Evolutionary conservation across 202 grass and related monocot genomes (phyloP).

Genomic region (Zizania palustris): DNA sequence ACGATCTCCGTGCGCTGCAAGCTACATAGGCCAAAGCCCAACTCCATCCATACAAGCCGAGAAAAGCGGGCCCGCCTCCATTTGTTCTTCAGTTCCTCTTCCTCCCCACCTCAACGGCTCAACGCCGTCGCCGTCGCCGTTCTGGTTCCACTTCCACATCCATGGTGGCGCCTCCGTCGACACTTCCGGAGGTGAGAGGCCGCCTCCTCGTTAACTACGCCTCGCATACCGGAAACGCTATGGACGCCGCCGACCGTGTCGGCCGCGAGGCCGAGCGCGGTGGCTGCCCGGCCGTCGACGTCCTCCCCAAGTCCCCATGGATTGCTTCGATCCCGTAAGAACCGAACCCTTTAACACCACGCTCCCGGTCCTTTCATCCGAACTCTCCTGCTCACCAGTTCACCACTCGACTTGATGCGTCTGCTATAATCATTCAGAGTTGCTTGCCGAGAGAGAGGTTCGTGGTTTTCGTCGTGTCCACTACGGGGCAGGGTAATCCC

Average conservation of each 20-base stretch:
- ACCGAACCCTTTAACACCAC: not conserved
- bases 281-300: slow-evolving; percentile 69
- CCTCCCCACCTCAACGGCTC: not conserved
- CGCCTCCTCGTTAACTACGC: slow-evolving; percentile 77
- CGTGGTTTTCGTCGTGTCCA: slow-evolving; percentile 85
- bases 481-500: slow-evolving; percentile 83
- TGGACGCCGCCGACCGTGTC: slow-evolving; percentile 73
- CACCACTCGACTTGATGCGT: not conserved
- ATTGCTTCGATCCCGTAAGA: slow-evolving; percentile 67
- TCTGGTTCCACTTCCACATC: slow-evolving; percentile 7
- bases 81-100: too few species aligned
- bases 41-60: too few species aligned
- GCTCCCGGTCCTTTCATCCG: not conserved
- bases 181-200: slow-evolving; percentile 15
- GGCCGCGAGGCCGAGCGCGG: slow-evolving; percentile 81
- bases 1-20: too few species aligned
- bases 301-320: slow-evolving; percentile 77
- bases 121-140: not conserved
- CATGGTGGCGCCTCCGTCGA: not conserved
- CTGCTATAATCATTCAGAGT: slow-evolving; percentile 45
- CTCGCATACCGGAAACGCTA: slow-evolving; percentile 78
- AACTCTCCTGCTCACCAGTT: not conserved
- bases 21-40: too few species aligned
- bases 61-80: too few species aligned
- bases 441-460: slow-evolving; percentile 51